Base-by-base conservation (phyloP, 2,329 filamentous ascomycete genomes). In the Lecanicillium sp. region DNA sequence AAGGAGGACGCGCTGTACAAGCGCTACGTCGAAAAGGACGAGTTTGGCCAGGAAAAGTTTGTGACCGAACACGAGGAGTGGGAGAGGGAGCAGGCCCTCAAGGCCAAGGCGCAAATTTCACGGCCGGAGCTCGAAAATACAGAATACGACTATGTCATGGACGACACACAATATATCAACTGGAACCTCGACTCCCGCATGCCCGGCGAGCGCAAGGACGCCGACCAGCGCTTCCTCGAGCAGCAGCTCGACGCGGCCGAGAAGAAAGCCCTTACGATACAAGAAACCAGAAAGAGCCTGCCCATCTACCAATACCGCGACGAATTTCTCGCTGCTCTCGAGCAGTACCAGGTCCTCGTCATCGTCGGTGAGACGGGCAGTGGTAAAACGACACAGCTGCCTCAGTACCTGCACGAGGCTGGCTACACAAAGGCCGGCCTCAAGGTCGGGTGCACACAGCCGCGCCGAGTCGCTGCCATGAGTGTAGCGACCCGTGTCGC, bases 41-140 rank as follows among this genome's bases (percentile, higher is more conserved):
- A 94, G 58, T 84, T 84, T 57, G 90, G 90, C 4, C 84, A 93
- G 54, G 91, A 96, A 63, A 85, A 84, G 58, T 94, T 89, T 57
- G 81, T 95, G 50, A 95, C 90, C 0, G 93, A 98, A 63, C 87
- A 95, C 54, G 90, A 98, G 53, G 87, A 95, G 60, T 98, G 91
- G 91, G 93, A 98, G 63, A 73, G 81, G 50, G 91, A 97, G 62
- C 91, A 97, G 67, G 79, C 86, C 1, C 77, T 83, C 49, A 94
- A 94, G 64, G 90, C 89, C 5, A 93, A 91, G 63, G 83, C 88
- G 1, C 90, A 95, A 62, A 89, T 95, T 51, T 77, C 81, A 55
- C 80, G 82, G 45, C 71, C 81, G 0, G 88, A 94, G 60, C 77
- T 84, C 29, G 81, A 86, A 12, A 83, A 90, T 44, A 83, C 90